Conservation (phyloP, 768 basidiomycete species). For the Amanita jacksonii region DNA sequence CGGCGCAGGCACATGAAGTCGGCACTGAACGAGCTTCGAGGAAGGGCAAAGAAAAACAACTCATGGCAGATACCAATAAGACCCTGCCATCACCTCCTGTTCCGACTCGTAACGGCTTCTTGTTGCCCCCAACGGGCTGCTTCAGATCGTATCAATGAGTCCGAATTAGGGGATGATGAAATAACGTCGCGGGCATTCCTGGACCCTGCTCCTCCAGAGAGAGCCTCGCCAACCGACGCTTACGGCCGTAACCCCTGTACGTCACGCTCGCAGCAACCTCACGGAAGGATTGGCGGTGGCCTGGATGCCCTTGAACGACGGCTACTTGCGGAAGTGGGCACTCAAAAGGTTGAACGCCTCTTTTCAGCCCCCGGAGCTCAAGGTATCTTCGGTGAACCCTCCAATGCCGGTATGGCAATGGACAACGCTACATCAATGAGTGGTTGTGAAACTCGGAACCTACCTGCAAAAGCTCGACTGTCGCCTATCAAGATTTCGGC, state of each 20-base stretch:
- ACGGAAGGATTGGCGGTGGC: slow-evolving; percentile 24
- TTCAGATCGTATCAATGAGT: slow-evolving; percentile 22
- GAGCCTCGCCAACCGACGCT: slow-evolving; percentile 46
- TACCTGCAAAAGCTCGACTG: slow-evolving; percentile 5
- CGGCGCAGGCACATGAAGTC: slow-evolving; percentile 38
- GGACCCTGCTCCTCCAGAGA: slow-evolving; percentile 17
- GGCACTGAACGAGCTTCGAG: slow-evolving; percentile 8
- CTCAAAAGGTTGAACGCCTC: slow-evolving; percentile 35
- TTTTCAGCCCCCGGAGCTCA: slow-evolving; percentile 24
- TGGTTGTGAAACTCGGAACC: slow-evolving; percentile 7
- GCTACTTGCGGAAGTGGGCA: slow-evolving; percentile 65
- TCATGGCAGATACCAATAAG: slow-evolving; percentile 33
- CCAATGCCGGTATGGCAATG: neutral
- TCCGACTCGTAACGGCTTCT: slow-evolving; percentile 21
- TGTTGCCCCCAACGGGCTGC: neutral
- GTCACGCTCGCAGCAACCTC: slow-evolving; percentile 12
- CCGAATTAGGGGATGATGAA: no score
- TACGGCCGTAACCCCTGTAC: slow-evolving; percentile 23
- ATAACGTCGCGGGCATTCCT: no score
- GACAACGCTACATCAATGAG: neutral
- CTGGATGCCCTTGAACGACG: slow-evolving; percentile 66
- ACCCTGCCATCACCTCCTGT: slow-evolving; percentile 53
- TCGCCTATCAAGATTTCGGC: slow-evolving; percentile 19
- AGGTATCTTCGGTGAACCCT: slow-evolving; percentile 17
- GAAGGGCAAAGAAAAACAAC: slow-evolving; percentile 12